phyloP scores from a whole-genome alignment of 2,329 filamentous ascomycete genomes.

The Aspergillus uvarum region DNA sequence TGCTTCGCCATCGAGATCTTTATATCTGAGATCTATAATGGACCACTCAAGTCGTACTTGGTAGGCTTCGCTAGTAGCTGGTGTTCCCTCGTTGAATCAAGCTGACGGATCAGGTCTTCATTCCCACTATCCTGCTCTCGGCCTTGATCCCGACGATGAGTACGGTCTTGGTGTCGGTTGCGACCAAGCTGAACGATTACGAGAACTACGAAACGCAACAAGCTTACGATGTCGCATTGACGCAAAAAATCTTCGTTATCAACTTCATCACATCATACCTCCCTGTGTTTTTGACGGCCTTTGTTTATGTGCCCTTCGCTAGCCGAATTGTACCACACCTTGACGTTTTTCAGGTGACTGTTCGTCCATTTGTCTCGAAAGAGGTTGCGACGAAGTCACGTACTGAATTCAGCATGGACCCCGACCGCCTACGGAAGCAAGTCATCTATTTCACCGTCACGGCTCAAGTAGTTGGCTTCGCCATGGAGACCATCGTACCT shows the following conservation, averaged over 20 bases:
- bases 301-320: constrained; percentile 93
- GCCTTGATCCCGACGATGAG: constrained; percentile 78
- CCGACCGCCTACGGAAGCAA: constrained; percentile 78
- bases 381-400: constrained; percentile 65
- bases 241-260: constrained; percentile 93
- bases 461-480: constrained; percentile 86
- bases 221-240: constrained; percentile 77
- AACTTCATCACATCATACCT: constrained; percentile 98
- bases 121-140: constrained; percentile 84
- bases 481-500: constrained; percentile 81
- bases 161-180: constrained; percentile 75
- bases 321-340: constrained; percentile 82
- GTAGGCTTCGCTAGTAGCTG: constrained; percentile 48
- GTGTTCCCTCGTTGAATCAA: constrained; percentile 6
- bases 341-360: constrained; percentile 77
- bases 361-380: constrained; percentile 71
- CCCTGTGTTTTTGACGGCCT: constrained; percentile 84
- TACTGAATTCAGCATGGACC: constrained; percentile 76
- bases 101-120: constrained; percentile 62
- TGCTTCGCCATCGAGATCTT: constrained; percentile 97
- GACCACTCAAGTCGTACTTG: constrained; percentile 81
- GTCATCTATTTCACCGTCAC: constrained; percentile 98
- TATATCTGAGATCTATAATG: constrained; percentile 90
- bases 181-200: constrained; percentile 73
- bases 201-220: constrained; percentile 94